phyloP scores from a whole-genome alignment of 768 basidiomycete species.

The Lactarius sp. region DNA sequence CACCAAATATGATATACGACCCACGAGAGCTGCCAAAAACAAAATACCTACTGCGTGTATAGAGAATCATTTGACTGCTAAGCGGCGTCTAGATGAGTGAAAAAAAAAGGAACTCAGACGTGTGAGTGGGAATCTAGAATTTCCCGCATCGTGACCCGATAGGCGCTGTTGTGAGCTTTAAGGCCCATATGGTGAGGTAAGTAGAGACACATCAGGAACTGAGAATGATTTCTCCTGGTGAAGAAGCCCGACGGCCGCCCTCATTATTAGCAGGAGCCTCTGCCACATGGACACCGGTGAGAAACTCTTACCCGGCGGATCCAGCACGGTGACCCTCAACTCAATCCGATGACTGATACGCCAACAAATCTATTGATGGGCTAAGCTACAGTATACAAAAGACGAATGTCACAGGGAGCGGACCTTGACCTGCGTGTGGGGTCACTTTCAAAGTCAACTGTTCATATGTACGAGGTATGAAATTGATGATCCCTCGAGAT shows the following conservation, averaged over 20 bases:
- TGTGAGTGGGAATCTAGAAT: neutral
- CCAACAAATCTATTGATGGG: neutral
- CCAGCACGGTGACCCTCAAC: neutral
- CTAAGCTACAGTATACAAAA: neutral
- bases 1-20: neutral
- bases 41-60: neutral
- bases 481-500: neutral
- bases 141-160: neutral
- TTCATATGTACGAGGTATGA: neutral
- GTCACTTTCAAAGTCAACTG: neutral
- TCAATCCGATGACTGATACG: neutral
- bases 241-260: neutral
- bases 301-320: neutral
- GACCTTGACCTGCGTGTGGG: neutral
- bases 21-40: neutral
- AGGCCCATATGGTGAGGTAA: neutral
- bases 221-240: neutral
- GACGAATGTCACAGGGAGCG: neutral
- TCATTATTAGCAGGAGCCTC: neutral
- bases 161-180: neutral
- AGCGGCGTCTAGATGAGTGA: neutral
- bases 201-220: neutral
- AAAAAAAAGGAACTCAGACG: neutral
- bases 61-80: neutral
- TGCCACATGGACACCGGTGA: neutral